These are phyloP conservation scores for Gaertneriomyces sp. DNA, from an alignment of 192 early-diverging fungal genomes.

Conservation along the genomic window DNA sequence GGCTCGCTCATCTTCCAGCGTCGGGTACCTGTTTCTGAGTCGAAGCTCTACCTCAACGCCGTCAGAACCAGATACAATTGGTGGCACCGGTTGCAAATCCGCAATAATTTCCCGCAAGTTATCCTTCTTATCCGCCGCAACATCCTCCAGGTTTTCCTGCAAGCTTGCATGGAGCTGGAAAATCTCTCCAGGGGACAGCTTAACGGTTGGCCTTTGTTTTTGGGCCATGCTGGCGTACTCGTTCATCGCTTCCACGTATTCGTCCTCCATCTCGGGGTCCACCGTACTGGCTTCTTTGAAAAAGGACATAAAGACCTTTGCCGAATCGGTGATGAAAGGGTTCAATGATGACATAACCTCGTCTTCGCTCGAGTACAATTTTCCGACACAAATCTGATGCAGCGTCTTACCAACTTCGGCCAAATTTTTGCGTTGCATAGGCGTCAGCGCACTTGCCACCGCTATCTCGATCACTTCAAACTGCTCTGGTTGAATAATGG, in stretches of 20 bases:
- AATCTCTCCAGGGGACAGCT: conserved; percentile 88
- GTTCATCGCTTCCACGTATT: conserved; percentile 80
- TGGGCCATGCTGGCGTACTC: conserved; percentile 74
- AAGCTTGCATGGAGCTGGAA: conserved; percentile 84
- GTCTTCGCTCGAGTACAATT: conserved; percentile 54
- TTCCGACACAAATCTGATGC: conserved; percentile 91
- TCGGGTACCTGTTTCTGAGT: conserved; percentile 70
- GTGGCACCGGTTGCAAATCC: conserved; percentile 39
- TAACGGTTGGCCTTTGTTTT: conserved; percentile 78
- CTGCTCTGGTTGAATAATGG: conserved; percentile 93
- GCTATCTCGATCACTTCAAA: conserved; percentile 89
- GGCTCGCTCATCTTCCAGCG: conserved; percentile 41
- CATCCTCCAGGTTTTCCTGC: conserved; percentile 71
- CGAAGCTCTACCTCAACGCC: conserved; percentile 60
- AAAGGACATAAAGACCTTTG: conserved; percentile 76
- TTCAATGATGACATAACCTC: conserved; percentile 67
- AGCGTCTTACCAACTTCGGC: conserved; percentile 56
- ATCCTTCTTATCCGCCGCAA: conserved; percentile 50
- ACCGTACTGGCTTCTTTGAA: conserved; percentile 86
- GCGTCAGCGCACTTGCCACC: conserved; percentile 53
- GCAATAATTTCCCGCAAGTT: conserved; percentile 43
- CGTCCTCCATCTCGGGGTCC: conserved; percentile 68
- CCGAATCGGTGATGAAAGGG: conserved; percentile 74
- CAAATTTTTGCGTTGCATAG: conserved; percentile 92
- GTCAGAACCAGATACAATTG: conserved; percentile 26